Base-by-base conservation (phyloP, 306 rosid species). In the Dryas octopetala region DNA sequence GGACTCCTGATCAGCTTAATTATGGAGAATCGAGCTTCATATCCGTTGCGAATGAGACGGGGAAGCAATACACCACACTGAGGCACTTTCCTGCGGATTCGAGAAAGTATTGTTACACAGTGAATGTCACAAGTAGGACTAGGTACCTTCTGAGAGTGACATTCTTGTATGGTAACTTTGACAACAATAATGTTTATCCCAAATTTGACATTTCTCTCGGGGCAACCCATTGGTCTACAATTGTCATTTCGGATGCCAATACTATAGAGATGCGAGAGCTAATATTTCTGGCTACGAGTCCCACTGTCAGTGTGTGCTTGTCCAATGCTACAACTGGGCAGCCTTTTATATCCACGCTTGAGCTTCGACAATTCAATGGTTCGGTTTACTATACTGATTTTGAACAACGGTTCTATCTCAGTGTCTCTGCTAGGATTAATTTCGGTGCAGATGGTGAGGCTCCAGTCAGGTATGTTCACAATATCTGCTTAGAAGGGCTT, bases 241-340 rank as follows among this genome's bases (percentile, higher is more conserved):
- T 95, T 80, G 97, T 95, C 79, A 89, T 95, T 58, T 90, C 97
- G 52, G 97, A 95, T 78, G 97, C 92, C 46, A 55, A 72, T 78
- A 80, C 86, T 41, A 80, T 89, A 23, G 91, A 87, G 83, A 74
- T 46, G 67, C 82, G 79, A 54, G 99, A 95, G 86, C 91, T 95
- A 43, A 95, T 95, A 78, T 95, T 95, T 80, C 78, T 89, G 86
- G 97, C 99, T 75, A 65, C 83, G 67, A 85, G 84, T 92, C 80
- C 97, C 66, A 84, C 96, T 7, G 83, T 89, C 51, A 88, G 96
- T 78, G 87, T 95, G 46, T 95, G 99, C 71, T 83, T 95, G 75
- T 95, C 99, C 78, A 95, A 95, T 89, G 99, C 99, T 62, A 95
- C 99, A 32, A 95, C 99, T 6, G 99, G 99, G 70, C 82, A 86